Evolutionary conservation across 2,329 filamentous ascomycete species (phyloP).

Genomic region (Thermomyces lanuginosus): DNA sequence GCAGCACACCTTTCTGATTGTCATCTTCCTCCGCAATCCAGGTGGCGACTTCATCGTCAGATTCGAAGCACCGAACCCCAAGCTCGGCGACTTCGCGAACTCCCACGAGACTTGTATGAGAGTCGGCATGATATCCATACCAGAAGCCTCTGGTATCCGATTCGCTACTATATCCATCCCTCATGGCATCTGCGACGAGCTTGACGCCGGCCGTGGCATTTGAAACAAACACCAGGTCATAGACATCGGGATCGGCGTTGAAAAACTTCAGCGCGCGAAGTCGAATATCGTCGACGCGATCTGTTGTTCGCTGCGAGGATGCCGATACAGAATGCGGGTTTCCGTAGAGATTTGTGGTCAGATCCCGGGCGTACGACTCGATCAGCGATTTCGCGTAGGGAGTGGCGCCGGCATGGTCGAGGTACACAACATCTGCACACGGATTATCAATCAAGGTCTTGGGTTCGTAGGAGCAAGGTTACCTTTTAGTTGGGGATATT

Average conservation of each 20-base stretch:
- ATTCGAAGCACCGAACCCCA: slow-evolving; percentile 47
- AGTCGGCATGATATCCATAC: slow-evolving; percentile 69
- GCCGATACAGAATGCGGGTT: slow-evolving; percentile 81
- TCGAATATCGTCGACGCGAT: slow-evolving; percentile 59
- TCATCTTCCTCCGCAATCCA: slow-evolving; percentile 40
- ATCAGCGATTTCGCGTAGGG: slow-evolving; percentile 65
- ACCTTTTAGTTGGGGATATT: slow-evolving; percentile 33
- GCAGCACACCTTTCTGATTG: slow-evolving; percentile 12
- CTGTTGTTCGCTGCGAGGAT: slow-evolving; percentile 61
- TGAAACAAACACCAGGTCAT: slow-evolving; percentile 78
- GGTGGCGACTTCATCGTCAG: slow-evolving; percentile 43
- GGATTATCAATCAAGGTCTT: slow-evolving; percentile 2
- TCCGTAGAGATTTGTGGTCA: slow-evolving; percentile 64
- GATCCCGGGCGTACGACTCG: slow-evolving; percentile 60
- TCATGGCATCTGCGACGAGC: slow-evolving; percentile 62
- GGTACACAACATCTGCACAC: slow-evolving; percentile 52
- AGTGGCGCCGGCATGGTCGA: slow-evolving; percentile 93
- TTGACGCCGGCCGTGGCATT: slow-evolving; percentile 90
- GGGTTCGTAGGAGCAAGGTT: no score
- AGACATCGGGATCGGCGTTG: slow-evolving; percentile 61
- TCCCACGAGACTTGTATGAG: slow-evolving; percentile 77
- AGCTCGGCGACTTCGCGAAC: slow-evolving; percentile 52
- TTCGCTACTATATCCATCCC: slow-evolving; percentile 27
- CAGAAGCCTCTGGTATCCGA: slow-evolving; percentile 43
- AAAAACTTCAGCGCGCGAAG: slow-evolving; percentile 59